Base-by-base conservation (phyloP, 768 basidiomycete species). In the Phallus indusiatus region DNA sequence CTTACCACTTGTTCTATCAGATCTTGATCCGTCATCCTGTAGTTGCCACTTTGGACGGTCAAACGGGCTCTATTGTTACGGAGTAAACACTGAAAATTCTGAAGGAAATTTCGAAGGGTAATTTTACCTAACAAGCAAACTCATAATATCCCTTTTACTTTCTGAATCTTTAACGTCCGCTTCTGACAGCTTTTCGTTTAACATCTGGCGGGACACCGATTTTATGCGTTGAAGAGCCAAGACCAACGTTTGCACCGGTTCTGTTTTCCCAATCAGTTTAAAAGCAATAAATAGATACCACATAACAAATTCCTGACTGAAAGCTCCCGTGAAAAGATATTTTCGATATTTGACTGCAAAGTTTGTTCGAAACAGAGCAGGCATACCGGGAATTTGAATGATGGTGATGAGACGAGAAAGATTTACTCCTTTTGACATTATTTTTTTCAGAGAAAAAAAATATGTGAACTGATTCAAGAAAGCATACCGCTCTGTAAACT, bases 1-100 rank as follows among this genome's bases (percentile, higher is more conserved):
- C 74, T 16, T 21, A 78, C 78, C 47, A 80, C 76, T 71, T 81
- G 79, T 54, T 79, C 78, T 68, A 80, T 76, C 75, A 79, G 77
- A 14, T 72, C 75, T 49, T 69, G 64, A 60, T 79, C 77, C 22
- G 71, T 75, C 77, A 80, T 76, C 8, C 67, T 63, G 62, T 77
- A 78, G 14, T 60, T 63, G 16, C 69, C 69, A 16, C n/a, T 33
- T 69, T 71, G 53, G 24, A 74, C 74, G 9, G 70, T 71, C 60
- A 73, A 74, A 20, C 76, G 69, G 10, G 77, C 75, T 22, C 75
- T 56, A 18, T 18, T n/a, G n/a, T 5, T 42, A 35, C 42, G 17
- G 14, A 46, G 4, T 14, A 42, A n/a, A n/a, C 16, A 42, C 12
- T 24, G 55, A 48, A 48, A 11, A n/a, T 34, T 14, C 50, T n/a